Percentiles rank a stretch among this genome's conserved stretches.
Conservation (phyloP, 164 flowering plant genomes). For the Macadamia tetraphylla region DNA sequence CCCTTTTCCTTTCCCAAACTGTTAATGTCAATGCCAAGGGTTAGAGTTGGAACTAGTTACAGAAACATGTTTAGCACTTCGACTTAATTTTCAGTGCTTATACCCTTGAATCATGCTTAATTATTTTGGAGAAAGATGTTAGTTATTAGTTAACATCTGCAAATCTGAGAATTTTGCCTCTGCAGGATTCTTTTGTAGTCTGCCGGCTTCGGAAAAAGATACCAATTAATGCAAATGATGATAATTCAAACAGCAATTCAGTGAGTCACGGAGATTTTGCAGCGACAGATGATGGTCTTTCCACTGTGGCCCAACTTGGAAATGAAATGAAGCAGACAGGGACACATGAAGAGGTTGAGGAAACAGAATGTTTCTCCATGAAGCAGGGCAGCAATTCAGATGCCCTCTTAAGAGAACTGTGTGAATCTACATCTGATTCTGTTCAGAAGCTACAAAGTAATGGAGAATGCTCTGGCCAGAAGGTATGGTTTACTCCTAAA, state of each 20-base stretch:
- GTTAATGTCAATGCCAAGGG: too few relatives aligned
- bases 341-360: conserved; percentile 18
- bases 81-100: not conserved
- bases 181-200: conserved; percentile 63
- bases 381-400: conserved; percentile 36
- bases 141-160: not conserved
- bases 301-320: conserved; percentile 22
- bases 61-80: not conserved
- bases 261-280: conserved; percentile 10
- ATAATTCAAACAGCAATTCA: conserved; percentile 19
- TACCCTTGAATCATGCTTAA: not conserved
- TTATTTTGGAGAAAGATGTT: not conserved
- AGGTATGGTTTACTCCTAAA: conserved; percentile 18
- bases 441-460: conserved; percentile 19
- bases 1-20: too few relatives aligned
- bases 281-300: conserved; percentile 8
- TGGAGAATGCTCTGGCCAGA: conserved; percentile 18
- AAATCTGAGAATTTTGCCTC: not conserved
- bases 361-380: conserved; percentile 30
- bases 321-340: conserved; percentile 7
- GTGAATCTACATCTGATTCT: conserved; percentile 35
- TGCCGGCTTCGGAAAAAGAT: conserved; percentile 63
- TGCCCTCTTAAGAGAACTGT: conserved; percentile 45
- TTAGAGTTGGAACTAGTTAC: too few relatives aligned
- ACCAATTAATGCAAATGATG: conserved; percentile 27